Base-by-base conservation (phyloP, 176 grass and related monocot genomes). In the Musa acuminata region DNA sequence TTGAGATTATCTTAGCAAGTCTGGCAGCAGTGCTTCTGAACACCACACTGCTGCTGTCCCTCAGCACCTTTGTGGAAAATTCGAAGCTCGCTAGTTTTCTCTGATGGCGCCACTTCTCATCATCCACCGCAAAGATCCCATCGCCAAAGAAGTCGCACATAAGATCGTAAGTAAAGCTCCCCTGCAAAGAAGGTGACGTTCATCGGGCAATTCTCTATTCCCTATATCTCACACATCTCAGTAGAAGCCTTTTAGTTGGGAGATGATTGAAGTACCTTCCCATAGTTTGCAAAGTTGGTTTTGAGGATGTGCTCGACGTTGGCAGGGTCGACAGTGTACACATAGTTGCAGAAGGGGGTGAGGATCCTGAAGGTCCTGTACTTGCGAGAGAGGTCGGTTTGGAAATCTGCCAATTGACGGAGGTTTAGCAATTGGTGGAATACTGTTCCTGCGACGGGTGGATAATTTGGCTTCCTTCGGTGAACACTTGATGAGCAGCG, bases 21-120 rank as follows among this genome's bases (percentile, higher is more conserved):
- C 13, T 55, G 14, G 12, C 12, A 22, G 72, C 72, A 20, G 21
- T 74, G 52, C 13, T 27, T 74, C 72, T 74, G 52, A 74, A 74
- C 20, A 55, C 72, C 3, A 8, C 52, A 12, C 72, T 55, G 21
- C 51, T 74, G 72, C 16, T 24, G 8, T 74, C 23, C 72, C 72
- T 74, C 72, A 74, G 16, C 52, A 74, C 72, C 72, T 55, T 74
- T 11, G 72, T 74, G 11, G 72, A 74, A 21, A 74, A 74, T 22
- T 74, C 72, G 52, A 26, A 55, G 72, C 72, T 74, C 22, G 72
- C 51, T 8, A 74, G 52, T 13, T 74, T 74, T 13, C 72, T 60
- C 12, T 60, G 57, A 16, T 60, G 57, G 5, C 57, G 9, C 57
- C 57, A 60, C n/a, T 60, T 60, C 13, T 60, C 57, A 17, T 8